A percentile compares a stretch with the other conserved stretches of the same genome.
phyloP scores from a whole-genome alignment of 768 basidiomycete species.

The Leccinum subgranulosum region DNA sequence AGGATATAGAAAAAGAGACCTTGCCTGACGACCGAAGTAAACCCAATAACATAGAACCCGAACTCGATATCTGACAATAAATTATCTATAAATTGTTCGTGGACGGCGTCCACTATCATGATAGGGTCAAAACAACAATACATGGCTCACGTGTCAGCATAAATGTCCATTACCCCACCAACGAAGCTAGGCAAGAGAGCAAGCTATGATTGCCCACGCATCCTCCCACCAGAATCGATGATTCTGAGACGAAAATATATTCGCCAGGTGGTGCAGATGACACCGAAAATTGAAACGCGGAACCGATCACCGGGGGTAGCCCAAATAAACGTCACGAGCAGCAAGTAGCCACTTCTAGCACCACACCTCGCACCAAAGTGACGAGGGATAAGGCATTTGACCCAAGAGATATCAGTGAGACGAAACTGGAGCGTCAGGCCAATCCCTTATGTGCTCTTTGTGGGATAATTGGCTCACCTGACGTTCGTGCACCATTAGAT shows the following conservation, averaged over 20 bases:
- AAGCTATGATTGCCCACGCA: constrained; percentile 11
- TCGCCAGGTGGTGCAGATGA: constrained; percentile 11
- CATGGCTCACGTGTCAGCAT: constrained; percentile 1
- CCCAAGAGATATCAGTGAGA: not conserved
- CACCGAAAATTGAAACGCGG: not conserved
- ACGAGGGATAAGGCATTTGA: not conserved
- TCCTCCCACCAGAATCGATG: constrained; percentile 20
- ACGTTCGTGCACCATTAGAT: not conserved
- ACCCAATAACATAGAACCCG: constrained; percentile 8
- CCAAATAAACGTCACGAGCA: not conserved
- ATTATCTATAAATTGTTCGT: not conserved
- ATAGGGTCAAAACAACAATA: not conserved
- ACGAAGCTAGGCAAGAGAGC: constrained; percentile 1
- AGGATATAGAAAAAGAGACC: not conserved
- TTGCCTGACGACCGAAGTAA: constrained; percentile 2
- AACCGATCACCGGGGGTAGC: not conserved
- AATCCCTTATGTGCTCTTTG: not conserved
- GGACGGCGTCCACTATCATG: not conserved
- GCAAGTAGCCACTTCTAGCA: not conserved
- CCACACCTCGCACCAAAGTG: constrained; percentile 8
- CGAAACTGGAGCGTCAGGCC: not conserved
- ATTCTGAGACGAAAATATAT: constrained; percentile 15
- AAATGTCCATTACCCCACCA: constrained; percentile 10
- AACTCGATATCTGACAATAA: not conserved
- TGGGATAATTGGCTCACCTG: not conserved